Evolutionary conservation across 164 flowering plant genomes (phyloP), one percentile per base, ranked within the genome.

Genomic region (Stephania yunnanensis): DNA sequence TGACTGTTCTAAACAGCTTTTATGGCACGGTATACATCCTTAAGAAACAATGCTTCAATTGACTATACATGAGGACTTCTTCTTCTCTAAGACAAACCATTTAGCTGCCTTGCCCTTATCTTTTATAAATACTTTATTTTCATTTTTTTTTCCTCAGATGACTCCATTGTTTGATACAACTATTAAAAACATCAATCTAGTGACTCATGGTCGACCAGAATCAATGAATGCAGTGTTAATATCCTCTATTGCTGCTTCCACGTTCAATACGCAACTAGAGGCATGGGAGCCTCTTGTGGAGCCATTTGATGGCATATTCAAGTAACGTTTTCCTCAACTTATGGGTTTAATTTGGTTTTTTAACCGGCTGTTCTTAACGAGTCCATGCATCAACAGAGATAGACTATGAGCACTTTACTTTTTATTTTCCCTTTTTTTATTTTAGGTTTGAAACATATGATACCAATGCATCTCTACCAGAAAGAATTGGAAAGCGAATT

Each of bases 281-380:
- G 90, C 94, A 64, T 96, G 99, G 99, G 99, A 96, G 80, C 98
- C 99, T 78, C 89, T 96, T 76, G 84, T 96, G 78, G 99, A 96
- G 82, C 93, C 99, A 46, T 96, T 96, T 85, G 97, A 96, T 81
- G 99, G 98, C 73, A 96, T 96, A 80, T 96, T 96, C 82, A 96
- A 96, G 99, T 96, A 89, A 73, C 15, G 48, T 36, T 75, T 45
- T 42, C 3, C 2, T 68, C 61, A 13, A 36, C 53, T 42, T 44
- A 15, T 31, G 29, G 15, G 46, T 68, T 58, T 44, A 9, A 22
- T 29, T 66, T 75, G 4, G 13, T 50, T 75, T 36, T 1, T 75
- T 36, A n/a, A 12, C 11, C 19, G 1, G n/a, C 64, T n/a, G 20
- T 13, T 20, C 9, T 69, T 12, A 44, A 50, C 36, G 29, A 42